A percentile compares a stretch with the other conserved stretches of the same genome.
phyloP scores from a whole-genome alignment of 2,329 filamentous ascomycete species.

The Cryoendolithus antarcticus region DNA sequence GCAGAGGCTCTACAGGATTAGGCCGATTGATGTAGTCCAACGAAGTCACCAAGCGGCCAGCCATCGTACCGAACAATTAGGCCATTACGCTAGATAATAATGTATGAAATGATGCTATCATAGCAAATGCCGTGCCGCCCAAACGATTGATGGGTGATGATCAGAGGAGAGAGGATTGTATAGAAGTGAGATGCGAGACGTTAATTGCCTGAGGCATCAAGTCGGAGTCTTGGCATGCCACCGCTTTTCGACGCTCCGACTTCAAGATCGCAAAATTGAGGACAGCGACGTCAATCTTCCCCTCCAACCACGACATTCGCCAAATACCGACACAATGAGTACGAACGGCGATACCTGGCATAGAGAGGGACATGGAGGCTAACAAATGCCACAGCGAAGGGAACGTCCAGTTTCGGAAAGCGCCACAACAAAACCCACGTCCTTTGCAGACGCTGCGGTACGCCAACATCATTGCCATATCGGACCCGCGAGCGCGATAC shows the following conservation, averaged over 20 bases:
- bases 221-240: no score
- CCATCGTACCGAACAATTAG: no score
- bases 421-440: constrained; percentile 98
- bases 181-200: no score
- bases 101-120: no score
- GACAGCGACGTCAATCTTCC: constrained; percentile 2
- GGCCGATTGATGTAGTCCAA: constrained; percentile 16
- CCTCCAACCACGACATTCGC: constrained; percentile 23
- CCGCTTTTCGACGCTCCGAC: no score
- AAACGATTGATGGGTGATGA: no score
- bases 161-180: no score
- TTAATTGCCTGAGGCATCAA: no score
- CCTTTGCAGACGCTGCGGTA: constrained; percentile 96
- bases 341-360: constrained; percentile 29
- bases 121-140: no score
- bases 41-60: not conserved
- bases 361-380: constrained; percentile 24
- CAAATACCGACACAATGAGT: constrained; percentile 10
- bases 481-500: no score
- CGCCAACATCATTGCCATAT: constrained; percentile 32
- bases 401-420: constrained; percentile 60
- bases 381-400: constrained; percentile 52
- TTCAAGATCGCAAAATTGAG: not conserved
- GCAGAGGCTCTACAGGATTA: constrained; percentile 25
- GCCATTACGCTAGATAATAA: no score